Conservation (phyloP, 805 yeast species). For the Cyberlindnera euphorbiae region DNA sequence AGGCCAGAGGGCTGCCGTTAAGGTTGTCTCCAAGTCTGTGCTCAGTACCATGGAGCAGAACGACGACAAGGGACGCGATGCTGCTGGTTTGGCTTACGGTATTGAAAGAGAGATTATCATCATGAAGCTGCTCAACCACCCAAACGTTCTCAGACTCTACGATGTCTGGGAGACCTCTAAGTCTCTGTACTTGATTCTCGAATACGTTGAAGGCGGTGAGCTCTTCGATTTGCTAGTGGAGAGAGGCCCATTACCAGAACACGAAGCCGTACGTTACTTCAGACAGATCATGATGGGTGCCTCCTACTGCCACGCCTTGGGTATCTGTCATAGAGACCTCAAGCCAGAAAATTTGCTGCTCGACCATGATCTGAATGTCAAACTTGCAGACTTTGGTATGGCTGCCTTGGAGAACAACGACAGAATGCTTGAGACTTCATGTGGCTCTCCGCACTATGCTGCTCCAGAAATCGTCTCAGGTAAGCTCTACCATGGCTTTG, state of each 20-base stretch:
- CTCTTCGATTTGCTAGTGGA: conserved; percentile 66
- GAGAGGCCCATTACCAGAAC: conserved; percentile 64
- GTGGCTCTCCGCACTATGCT: conserved; percentile 88
- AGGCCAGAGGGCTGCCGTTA: conserved; percentile 79
- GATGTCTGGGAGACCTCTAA: conserved; percentile 98
- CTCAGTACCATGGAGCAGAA: conserved; percentile 29
- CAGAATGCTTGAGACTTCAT: conserved; percentile 68
- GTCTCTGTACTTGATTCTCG: conserved; percentile 74
- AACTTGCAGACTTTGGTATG: conserved; percentile 87
- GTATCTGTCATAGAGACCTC: conserved; percentile 77
- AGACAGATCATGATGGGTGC: conserved; percentile 76
- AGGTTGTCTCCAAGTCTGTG: conserved; percentile 69
- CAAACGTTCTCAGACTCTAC: conserved; percentile 86
- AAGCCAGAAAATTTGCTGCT: conserved; percentile 76
- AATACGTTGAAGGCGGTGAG: conserved; percentile 88
- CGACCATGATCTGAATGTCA: conserved; percentile 62
- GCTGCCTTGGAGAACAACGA: conserved; percentile 77
- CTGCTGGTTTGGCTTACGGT: conserved; percentile 82
- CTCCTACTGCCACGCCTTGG: conserved; percentile 74
- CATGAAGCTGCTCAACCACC: conserved; percentile 92
- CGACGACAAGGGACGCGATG: conserved; percentile 36
- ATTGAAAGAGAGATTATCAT: conserved; percentile 96
- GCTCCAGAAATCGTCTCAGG: conserved; percentile 85
- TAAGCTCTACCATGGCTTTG: conserved; percentile 73
- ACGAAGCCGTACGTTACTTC: conserved; percentile 72